Evolutionary conservation across 805 yeast species (phyloP), one percentile per base, ranked within the genome.

Genomic region (Clavispora santaluciae): DNA sequence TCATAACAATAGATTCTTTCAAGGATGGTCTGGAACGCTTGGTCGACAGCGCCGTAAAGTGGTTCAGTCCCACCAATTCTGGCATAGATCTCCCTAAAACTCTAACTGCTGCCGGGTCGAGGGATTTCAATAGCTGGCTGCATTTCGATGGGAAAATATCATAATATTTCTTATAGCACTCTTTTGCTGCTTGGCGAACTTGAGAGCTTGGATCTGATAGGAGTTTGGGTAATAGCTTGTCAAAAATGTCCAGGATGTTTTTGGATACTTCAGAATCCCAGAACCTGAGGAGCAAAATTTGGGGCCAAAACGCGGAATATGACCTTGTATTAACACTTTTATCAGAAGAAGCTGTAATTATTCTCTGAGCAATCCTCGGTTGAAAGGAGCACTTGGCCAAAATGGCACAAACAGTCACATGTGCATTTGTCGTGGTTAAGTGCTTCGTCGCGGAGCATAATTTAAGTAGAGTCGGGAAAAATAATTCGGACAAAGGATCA

Each of bases 131-230:
- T 8, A 78, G 44, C 12, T 46, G 48, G 12, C 72, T 76, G 0
- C 81, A 84, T 11, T 67, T 63, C 0, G 60, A 53, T 0, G 86
- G 84, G 62, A 78, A 83, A 6, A 72, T 54, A 16, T 66, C 68
- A 49, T 72, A 73, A 41, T 78, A 73, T 11, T 75, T 66, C 96
- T 96, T 90, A 53, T 74, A 91, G 0, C 88, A 71, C 3, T 70
- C 66, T 56, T 95, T 75, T 67, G 83, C 85, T 0, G 78, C 66
- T 51, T 81, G 95, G 48, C 97, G 73, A 0, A 86, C 96, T 0
- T 76, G 66, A 0, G 90, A 87, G 43, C 84, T 83, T 0, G 96
- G 86, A 58, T 90, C 98, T 1, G 77, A 57, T 1, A 93, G 65
- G 16, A 91, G 82, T 50, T 77, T 81, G 3, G 63, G 45, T 1